phyloP scores from a whole-genome alignment of 257 asterid genomes.

The Lithospermum erythrorhizon region DNA sequence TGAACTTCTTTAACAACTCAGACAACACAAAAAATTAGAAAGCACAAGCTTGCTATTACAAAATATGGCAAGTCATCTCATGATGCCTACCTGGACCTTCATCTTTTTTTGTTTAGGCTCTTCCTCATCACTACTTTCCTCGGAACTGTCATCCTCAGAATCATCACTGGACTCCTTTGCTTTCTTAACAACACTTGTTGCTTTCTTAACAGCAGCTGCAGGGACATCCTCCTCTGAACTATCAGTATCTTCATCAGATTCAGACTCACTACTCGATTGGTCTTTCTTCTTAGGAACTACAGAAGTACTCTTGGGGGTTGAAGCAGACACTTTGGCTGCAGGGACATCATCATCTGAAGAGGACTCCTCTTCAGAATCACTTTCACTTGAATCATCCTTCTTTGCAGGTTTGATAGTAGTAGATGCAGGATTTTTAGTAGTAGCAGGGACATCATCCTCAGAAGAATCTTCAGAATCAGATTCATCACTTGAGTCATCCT shows the following conservation, averaged over 20 bases:
- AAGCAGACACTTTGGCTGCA: slow-evolving; percentile 8
- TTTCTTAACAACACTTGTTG: not conserved
- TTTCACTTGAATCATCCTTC: slow-evolving; percentile 22
- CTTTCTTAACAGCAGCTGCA: slow-evolving; percentile 11
- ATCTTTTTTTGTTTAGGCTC: slow-evolving; percentile 41
- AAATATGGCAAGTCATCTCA: too few relatives aligned
- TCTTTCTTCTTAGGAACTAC: slow-evolving; percentile 1
- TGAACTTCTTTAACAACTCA: too few relatives aligned
- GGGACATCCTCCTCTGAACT: slow-evolving; percentile 11
- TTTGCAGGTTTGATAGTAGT: slow-evolving; percentile 4
- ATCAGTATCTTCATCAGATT: slow-evolving; percentile 9
- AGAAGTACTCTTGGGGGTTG: slow-evolving; percentile 14
- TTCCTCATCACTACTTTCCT: slow-evolving; percentile 39
- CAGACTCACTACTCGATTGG: not conserved
- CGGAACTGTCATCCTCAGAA: slow-evolving; percentile 32
- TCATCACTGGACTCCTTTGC: slow-evolving; percentile 25
- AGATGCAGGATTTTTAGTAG: not conserved
- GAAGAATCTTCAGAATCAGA: slow-evolving; percentile 26
- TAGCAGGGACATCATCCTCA: slow-evolving; percentile 17
- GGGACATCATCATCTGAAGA: slow-evolving; percentile 20
- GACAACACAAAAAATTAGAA: too few relatives aligned
- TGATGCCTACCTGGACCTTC: slow-evolving; percentile 23
- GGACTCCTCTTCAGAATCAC: slow-evolving; percentile 5
- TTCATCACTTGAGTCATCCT: slow-evolving; percentile 20
- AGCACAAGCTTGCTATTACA: not conserved